phyloP scores from a whole-genome alignment of 75 land plant genomes.

The Pseudotsuga menziesii region DNA sequence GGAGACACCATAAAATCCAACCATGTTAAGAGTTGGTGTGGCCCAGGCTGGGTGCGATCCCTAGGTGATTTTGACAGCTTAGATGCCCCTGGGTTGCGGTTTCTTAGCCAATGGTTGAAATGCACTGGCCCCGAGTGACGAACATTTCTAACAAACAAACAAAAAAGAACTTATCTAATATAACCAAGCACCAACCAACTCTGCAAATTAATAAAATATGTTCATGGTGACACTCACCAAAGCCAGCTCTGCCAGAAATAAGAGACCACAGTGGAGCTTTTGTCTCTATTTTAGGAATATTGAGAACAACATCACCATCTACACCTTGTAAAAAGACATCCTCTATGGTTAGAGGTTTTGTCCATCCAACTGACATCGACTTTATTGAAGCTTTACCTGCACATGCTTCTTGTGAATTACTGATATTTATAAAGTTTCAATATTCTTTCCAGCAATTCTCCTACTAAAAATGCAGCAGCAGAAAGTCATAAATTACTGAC shows the following conservation, averaged over 20 bases:
- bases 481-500: neutral
- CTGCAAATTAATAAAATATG: no score
- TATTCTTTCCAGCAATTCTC: neutral
- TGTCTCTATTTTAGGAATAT: slow-evolving; percentile 23
- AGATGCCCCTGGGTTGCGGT: no score
- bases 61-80: no score
- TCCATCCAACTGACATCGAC: slow-evolving; percentile 27
- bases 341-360: slow-evolving; percentile 21
- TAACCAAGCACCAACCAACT: no score
- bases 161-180: no score
- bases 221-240: slow-evolving; percentile 13
- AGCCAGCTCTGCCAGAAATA: slow-evolving; percentile 25
- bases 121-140: no score
- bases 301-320: slow-evolving; percentile 27
- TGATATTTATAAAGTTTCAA: neutral
- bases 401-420: neutral
- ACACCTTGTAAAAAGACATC: slow-evolving; percentile 25
- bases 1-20: no score
- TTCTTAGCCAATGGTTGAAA: no score
- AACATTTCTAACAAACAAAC: no score
- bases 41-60: no score
- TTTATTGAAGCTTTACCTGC: slow-evolving; percentile 20
- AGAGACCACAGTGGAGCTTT: slow-evolving; percentile 31
- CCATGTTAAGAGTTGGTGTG: no score
- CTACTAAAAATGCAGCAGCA: neutral